Percentiles rank a stretch among this genome's conserved stretches.
These are phyloP conservation scores for Tolypocladium amazonense DNA, from an alignment of 2,329 filamentous ascomycete genomes.

Conservation along the genomic window DNA sequence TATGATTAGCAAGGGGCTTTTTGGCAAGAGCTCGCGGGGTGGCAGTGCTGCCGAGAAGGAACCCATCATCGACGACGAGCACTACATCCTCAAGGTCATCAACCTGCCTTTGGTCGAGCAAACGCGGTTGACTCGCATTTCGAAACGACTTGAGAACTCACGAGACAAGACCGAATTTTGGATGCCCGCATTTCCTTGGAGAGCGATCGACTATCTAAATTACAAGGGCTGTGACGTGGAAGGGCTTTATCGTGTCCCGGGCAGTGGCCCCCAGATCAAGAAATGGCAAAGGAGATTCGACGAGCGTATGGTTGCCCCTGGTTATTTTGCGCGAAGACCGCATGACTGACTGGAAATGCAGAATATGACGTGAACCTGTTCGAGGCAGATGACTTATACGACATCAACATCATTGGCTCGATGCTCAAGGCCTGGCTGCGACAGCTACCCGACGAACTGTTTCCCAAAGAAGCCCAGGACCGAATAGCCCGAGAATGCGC, in stretches of 20 bases:
- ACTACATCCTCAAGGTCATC: constrained; percentile 76
- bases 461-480: constrained; percentile 75
- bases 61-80: constrained; percentile 61
- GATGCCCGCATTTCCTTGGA: constrained; percentile 95
- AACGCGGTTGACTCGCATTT: constrained; percentile 82
- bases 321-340: not conserved
- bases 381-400: constrained; percentile 76
- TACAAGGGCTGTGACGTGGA: constrained; percentile 91
- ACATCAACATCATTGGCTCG: constrained; percentile 93
- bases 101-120: constrained; percentile 81
- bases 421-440: constrained; percentile 96
- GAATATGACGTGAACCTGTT: constrained; percentile 87
- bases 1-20: constrained; percentile 72
- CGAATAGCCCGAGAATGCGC: constrained; percentile 70
- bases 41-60: constrained; percentile 61
- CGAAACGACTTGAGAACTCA: constrained; percentile 76
- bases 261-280: constrained; percentile 81
- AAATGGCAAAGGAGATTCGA: constrained; percentile 91
- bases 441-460: constrained; percentile 86
- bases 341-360: constrained; percentile 19
- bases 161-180: constrained; percentile 96
- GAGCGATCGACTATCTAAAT: constrained; percentile 93
- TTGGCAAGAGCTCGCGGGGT: constrained; percentile 65
- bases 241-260: constrained; percentile 84
- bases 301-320: constrained; percentile 45